Conservation (phyloP, 495 filamentous ascomycete species). For the Astrothelium macrocarpum region DNA sequence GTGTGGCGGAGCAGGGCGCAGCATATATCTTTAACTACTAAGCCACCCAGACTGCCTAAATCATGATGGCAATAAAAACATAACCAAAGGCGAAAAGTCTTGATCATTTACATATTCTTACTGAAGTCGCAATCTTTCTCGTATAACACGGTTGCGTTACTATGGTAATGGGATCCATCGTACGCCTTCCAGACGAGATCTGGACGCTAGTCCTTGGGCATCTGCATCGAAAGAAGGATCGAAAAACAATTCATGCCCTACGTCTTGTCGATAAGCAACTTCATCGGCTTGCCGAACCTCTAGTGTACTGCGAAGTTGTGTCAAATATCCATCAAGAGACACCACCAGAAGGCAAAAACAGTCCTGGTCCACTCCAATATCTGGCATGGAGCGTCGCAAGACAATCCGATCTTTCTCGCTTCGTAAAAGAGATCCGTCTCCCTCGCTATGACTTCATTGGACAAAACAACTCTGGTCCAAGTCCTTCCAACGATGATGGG, state of each 20-base stretch:
- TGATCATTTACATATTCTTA: neutral
- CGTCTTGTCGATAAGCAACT: neutral
- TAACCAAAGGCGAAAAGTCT: neutral
- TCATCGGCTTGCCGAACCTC: neutral
- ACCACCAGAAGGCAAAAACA: neutral
- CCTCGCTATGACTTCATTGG: neutral
- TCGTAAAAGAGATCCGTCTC: neutral
- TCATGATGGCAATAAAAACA: neutral
- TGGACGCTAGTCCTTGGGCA: neutral
- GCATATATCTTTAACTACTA: neutral
- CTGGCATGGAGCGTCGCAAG: neutral
- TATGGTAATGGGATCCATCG: neutral
- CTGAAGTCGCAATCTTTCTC: neutral
- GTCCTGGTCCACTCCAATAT: neutral
- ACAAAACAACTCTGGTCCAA: neutral
- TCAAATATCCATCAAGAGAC: neutral
- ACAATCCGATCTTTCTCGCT: neutral
- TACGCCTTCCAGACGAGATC: neutral
- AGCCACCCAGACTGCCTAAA: neutral
- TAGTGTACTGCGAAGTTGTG: neutral
- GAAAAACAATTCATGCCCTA: neutral
- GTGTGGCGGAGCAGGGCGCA: neutral
- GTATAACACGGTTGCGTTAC: neutral
- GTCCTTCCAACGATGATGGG: neutral
- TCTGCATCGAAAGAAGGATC: neutral